Base-by-base conservation (phyloP, 2,329 filamentous ascomycete genomes). In the Neoarthrinium moseri region DNA sequence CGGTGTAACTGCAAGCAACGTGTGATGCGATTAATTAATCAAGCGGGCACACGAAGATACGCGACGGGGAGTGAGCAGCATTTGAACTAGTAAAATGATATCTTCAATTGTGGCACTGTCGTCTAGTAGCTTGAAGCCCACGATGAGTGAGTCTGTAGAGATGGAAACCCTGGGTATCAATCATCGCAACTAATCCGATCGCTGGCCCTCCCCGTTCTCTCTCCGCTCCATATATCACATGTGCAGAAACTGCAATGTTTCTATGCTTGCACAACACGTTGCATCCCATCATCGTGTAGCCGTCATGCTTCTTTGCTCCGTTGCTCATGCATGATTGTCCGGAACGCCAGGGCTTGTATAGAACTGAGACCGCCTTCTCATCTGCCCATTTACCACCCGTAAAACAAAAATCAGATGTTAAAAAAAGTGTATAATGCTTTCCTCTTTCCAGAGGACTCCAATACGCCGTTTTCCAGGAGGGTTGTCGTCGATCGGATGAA, bases 321-420 rank as follows among this genome's bases (percentile, higher is more conserved):
- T 45, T 15, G 23, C 34, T 38, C 43, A 45, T 45, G 35, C 43
- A 38, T 45, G 22, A 38, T 24, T 38, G 33, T 29, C 44, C 44
- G 36, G 44, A 46, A 46, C 44, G 44, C 44, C 44, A 27, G 44
- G 44, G 44, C 44, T 46, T 21, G n/a, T 24, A n/a, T 46, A 17
- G 36, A 29, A 40, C n/a, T 46, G 44, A 46, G 36, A 41, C 43
- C 29, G 15, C 44, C 44, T 21, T 41, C 36, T 41, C 36, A 21
- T 26, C 36, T 20, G 43, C 43, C 36, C 23, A 26, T 45, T 37
- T 38, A 22, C 43, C 43, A 39, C 13, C 35, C 44, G 18, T n/a
- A 30, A 21, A 41, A 15, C 30, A 15, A 26, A 40, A 26, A 22
- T 13, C 32, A 42, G 21, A 40, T 23, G 22, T 34, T 23, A 17